A percentile compares a stretch with the other conserved stretches of the same genome.
phyloP scores from a whole-genome alignment of 345 rosid genomes.

The Boechera retrofracta region DNA sequence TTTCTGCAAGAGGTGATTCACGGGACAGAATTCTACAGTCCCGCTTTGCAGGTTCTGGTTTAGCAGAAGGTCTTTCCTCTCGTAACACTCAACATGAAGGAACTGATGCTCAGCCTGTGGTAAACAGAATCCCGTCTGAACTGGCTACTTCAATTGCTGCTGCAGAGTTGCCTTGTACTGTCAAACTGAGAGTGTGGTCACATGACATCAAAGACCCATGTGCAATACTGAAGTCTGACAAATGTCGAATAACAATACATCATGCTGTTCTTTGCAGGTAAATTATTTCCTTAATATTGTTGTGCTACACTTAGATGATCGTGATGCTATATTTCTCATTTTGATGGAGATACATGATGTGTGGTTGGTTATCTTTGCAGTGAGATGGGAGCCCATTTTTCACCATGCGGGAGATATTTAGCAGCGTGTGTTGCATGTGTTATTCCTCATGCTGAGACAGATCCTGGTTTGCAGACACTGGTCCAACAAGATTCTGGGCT shows the following conservation, averaged over 20 bases:
- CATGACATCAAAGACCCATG: constrained; percentile 79
- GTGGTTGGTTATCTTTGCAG: constrained; percentile 54
- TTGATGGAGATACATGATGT: constrained; percentile 26
- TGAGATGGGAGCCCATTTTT: constrained; percentile 99
- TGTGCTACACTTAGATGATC: constrained; percentile 18
- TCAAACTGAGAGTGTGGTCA: constrained; percentile 88
- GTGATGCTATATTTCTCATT: constrained; percentile 20
- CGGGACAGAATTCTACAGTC: constrained; percentile 50
- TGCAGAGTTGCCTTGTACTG: constrained; percentile 96
- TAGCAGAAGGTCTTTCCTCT: constrained; percentile 50
- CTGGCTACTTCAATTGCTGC: constrained; percentile 85
- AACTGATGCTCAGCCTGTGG: constrained; percentile 57
- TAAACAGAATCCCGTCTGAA: constrained; percentile 72
- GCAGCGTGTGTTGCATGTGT: constrained; percentile 98
- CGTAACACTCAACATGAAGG: constrained; percentile 46
- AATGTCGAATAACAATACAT: constrained; percentile 73
- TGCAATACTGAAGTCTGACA: constrained; percentile 61
- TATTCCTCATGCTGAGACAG: constrained; percentile 82
- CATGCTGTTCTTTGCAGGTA: constrained; percentile 99
- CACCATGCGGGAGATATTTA: constrained; percentile 97
- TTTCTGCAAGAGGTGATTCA: constrained; percentile 55
- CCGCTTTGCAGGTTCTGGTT: constrained; percentile 53
- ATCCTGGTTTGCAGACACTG: constrained; percentile 69
- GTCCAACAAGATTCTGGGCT: constrained; percentile 73
- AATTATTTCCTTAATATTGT: constrained; percentile 4